Conservation (phyloP, 2,329 filamentous ascomycete species). For the Claviceps sp. region DNA sequence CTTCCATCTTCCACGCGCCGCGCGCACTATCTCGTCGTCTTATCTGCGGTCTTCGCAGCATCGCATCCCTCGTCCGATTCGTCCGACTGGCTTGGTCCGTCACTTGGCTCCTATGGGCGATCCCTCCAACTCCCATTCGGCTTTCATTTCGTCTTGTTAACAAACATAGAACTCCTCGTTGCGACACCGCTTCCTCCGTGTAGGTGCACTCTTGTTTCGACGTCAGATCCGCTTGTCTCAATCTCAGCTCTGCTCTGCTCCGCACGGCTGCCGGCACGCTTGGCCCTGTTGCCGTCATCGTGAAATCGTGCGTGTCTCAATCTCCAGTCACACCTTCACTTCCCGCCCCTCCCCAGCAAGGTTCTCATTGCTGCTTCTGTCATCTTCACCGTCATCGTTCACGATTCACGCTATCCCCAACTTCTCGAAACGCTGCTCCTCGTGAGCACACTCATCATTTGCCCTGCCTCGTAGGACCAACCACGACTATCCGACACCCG, state of each 20-base stretch:
- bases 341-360: not conserved
- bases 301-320: constrained; percentile 2
- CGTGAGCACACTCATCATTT: constrained; percentile 2
- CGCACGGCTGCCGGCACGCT: not conserved
- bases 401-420: too few species aligned
- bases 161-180: not conserved
- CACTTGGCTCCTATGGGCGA: not conserved
- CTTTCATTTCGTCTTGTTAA: not conserved
- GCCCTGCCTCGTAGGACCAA: constrained; percentile 9
- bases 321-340: constrained; percentile 6
- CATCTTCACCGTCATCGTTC: too few species aligned
- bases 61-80: not conserved
- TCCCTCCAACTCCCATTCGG: not conserved
- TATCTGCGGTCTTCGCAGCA: not conserved
- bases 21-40: not conserved
- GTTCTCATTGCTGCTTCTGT: not conserved
- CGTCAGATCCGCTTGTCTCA: not conserved
- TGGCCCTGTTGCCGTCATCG: not conserved
- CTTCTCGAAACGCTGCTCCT: not conserved
- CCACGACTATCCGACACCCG: constrained; percentile 7
- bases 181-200: not conserved
- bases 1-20: not conserved
- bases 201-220: not conserved
- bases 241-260: not conserved
- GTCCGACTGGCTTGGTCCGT: not conserved